phyloP scores from a whole-genome alignment of 208 protist genomes.

The Leishmania turanica region DNA sequence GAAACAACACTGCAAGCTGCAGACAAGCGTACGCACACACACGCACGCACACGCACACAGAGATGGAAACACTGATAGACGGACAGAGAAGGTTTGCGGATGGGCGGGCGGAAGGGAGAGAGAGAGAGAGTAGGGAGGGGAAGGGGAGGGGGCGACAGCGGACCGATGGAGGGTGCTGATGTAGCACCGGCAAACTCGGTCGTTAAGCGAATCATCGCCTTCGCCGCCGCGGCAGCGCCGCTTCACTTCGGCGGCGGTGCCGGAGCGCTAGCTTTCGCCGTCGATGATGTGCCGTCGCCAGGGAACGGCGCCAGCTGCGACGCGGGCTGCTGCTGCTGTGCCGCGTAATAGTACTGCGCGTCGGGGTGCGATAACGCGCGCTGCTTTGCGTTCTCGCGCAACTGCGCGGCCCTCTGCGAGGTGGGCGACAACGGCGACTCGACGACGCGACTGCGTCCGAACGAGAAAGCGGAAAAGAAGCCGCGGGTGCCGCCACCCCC shows the following conservation, averaged over 20 bases:
- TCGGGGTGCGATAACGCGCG: constrained; percentile 28
- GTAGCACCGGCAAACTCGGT: neutral
- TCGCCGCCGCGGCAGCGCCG: neutral
- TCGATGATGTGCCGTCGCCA: neutral
- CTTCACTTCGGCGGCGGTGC: neutral
- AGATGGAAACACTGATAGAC: neutral
- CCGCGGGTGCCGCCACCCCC: constrained; percentile 1
- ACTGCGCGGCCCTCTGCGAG: neutral
- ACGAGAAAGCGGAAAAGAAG: constrained; percentile 21
- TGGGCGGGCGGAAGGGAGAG: neutral
- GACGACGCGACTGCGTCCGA: constrained; percentile 4
- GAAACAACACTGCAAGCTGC: neutral
- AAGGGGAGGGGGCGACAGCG: neutral
- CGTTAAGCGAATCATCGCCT: neutral
- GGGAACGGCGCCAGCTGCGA: neutral
- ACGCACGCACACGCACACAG: neutral
- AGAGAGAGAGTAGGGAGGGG: neutral
- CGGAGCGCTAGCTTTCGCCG: neutral
- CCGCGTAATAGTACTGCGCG: constrained; percentile 18
- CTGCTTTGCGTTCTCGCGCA: constrained; percentile 17
- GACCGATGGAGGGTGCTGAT: neutral
- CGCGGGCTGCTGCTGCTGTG: neutral
- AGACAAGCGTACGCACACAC: neutral
- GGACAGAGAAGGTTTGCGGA: neutral
- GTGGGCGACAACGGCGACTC: constrained; percentile 8